Evolutionary conservation across 352 stramenopile species (phyloP).

Genomic region (Pythium utonaiense): DNA sequence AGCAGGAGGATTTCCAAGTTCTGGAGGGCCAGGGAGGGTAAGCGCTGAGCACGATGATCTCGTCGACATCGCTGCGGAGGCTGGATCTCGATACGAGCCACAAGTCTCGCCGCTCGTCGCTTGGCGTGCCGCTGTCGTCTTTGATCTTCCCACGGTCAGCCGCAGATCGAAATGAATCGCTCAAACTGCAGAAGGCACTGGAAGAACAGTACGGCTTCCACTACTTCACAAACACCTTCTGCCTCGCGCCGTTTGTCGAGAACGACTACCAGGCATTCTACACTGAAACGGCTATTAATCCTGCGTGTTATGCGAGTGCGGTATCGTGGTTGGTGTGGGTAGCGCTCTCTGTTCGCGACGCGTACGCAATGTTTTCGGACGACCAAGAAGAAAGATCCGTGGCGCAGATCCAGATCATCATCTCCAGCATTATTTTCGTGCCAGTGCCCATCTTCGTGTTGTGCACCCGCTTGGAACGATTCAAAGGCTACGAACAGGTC

Average conservation of each 20-base stretch:
- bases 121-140: slow-evolving; percentile 59
- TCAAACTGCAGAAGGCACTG: slow-evolving; percentile 57
- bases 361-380: slow-evolving; percentile 39
- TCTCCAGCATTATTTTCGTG: slow-evolving; percentile 53
- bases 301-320: slow-evolving; percentile 59
- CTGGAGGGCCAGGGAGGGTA: no score
- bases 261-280: slow-evolving; percentile 81
- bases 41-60: slow-evolving; percentile 1
- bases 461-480: slow-evolving; percentile 46
- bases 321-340: slow-evolving; percentile 59
- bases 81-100: slow-evolving; percentile 9
- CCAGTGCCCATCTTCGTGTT: slow-evolving; percentile 55
- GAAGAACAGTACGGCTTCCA: slow-evolving; percentile 84
- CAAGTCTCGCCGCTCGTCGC: slow-evolving; percentile 43
- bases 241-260: slow-evolving; percentile 47
- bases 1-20: no score
- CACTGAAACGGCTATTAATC: slow-evolving; percentile 61
- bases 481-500: slow-evolving; percentile 53
- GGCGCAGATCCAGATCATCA: slow-evolving; percentile 32
- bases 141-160: slow-evolving; percentile 75
- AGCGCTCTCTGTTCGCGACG: slow-evolving; percentile 35
- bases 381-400: slow-evolving; percentile 30
- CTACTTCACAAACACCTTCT: slow-evolving; percentile 78
- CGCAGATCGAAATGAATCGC: slow-evolving; percentile 58
- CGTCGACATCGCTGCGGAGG: slow-evolving; percentile 1